Base-by-base conservation (phyloP, 2,329 filamentous ascomycete species). In the Didymellaceae sp. region DNA sequence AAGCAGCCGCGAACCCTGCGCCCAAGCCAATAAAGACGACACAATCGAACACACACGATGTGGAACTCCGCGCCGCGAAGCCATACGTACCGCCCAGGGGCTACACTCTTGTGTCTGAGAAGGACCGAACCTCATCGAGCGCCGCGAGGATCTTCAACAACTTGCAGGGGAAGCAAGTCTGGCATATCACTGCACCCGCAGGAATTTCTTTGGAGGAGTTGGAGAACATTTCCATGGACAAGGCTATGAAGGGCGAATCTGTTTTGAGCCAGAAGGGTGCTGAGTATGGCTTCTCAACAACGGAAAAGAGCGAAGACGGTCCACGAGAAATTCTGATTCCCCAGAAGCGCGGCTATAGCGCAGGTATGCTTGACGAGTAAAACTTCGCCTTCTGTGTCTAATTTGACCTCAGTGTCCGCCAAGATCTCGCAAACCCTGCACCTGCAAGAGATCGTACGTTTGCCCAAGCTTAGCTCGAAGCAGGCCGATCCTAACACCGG, bases 121-220 rank as follows among this genome's bases (percentile, higher is more conserved):
- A 52, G 70, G 80, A 59, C 14, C 63, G 62, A 22, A 58, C 68
- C 6, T 55, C 63, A 7, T 72, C 67, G 7, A 66, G 64, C 31
- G 47, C 64, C 6, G 44, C 64, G 7, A 75, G 81, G 17, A 72
- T 87, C 44, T 84, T 89, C 61, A 80, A 77, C 62, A 82, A 83
- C 60, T 68, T 87, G 6, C 76, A 84, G 47, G 86, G 86, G 55
- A 91, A 90, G 76, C 86, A 91, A 68, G 78, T 91, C 52, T 92
- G 88, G 89, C 89, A 91, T 69, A 90, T 92, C 61, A 89, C 86
- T 8, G 86, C 87, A 3, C 89, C 89, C 2, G 82, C 85, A 5
- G 84, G 83, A 9, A 75, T 91, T 2, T 84, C 88, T n/a, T 80
- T 91, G 48, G 84, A 82, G 9, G 79, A 87, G 1, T 75, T 91